These are phyloP conservation scores for Falciphora oryzae DNA, from an alignment of 2,329 filamentous ascomycete genomes.

Conservation along the genomic window DNA sequence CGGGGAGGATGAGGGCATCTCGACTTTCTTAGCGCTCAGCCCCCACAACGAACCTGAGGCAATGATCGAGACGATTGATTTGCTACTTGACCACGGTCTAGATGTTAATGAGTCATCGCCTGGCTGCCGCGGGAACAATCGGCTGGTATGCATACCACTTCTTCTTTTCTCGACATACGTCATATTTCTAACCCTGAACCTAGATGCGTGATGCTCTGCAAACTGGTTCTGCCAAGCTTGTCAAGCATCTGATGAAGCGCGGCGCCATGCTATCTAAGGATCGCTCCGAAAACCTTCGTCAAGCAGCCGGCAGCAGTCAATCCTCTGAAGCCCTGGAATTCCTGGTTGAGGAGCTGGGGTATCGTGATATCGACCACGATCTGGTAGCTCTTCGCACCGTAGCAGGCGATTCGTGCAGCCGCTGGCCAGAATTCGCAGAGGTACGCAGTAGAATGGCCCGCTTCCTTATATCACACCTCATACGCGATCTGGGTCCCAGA, in stretches of 20 bases:
- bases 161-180: background rate
- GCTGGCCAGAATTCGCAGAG: too few relatives aligned
- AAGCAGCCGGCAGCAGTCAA: background rate
- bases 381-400: too few relatives aligned
- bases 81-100: background rate
- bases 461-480: background rate
- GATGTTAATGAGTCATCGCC: background rate
- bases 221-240: background rate
- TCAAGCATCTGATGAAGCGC: background rate
- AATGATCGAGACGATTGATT: background rate
- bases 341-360: background rate
- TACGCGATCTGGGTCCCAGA: background rate
- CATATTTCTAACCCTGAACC: background rate
- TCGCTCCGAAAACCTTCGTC: background rate
- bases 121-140: background rate
- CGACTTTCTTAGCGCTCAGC: background rate
- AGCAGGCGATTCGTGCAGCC: too few relatives aligned
- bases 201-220: background rate
- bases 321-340: background rate
- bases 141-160: background rate
- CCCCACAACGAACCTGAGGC: background rate
- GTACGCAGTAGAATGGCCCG: background rate
- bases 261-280: background rate
- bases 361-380: background rate
- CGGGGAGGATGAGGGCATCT: too few relatives aligned